phyloP scores from a whole-genome alignment of 768 basidiomycete genomes.

The Russula ochroleuca region DNA sequence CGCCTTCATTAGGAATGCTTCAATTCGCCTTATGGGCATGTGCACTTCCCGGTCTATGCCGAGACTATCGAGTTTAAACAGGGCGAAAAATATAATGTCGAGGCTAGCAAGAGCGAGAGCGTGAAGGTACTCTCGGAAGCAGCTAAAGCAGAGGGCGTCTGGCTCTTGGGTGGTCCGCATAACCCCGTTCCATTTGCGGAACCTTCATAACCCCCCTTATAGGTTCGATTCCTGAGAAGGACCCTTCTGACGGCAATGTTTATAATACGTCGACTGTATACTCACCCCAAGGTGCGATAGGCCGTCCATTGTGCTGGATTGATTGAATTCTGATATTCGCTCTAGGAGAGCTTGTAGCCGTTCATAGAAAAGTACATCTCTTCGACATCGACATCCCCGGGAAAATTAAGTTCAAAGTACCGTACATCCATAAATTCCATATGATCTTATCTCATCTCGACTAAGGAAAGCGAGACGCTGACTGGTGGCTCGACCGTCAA shows the following conservation, averaged over 20 bases:
- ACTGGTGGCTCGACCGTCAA: conserved; percentile 71
- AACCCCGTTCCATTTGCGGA: background rate
- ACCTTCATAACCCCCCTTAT: background rate
- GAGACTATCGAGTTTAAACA: conserved; percentile 66
- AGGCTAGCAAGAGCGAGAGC: conserved; percentile 60
- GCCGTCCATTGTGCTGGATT: background rate
- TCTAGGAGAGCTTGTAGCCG: conserved; percentile 76
- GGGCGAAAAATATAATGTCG: conserved; percentile 55
- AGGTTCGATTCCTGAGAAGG: conserved; percentile 94
- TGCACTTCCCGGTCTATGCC: conserved; percentile 77
- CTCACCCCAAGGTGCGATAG: conserved; percentile 59
- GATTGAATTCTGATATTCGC: conserved; percentile 17
- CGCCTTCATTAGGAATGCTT: conserved; percentile 62
- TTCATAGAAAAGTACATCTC: conserved; percentile 91
- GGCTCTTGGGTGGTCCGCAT: conserved; percentile 85
- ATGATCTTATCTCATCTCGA: background rate
- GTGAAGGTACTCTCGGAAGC: conserved; percentile 75
- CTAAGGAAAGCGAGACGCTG: conserved; percentile 84
- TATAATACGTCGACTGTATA: conserved; percentile 96
- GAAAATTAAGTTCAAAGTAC: conserved; percentile 82
- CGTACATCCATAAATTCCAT: background rate
- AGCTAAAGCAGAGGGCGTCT: conserved; percentile 72
- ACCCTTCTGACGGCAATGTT: conserved; percentile 54
- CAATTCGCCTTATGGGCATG: conserved; percentile 79
- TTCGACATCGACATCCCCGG: conserved; percentile 98